A percentile compares a stretch with the other conserved stretches of the same genome.
These are phyloP conservation scores for Auricularia sp. DNA, from an alignment of 768 basidiomycete species.

Conservation along the genomic window DNA sequence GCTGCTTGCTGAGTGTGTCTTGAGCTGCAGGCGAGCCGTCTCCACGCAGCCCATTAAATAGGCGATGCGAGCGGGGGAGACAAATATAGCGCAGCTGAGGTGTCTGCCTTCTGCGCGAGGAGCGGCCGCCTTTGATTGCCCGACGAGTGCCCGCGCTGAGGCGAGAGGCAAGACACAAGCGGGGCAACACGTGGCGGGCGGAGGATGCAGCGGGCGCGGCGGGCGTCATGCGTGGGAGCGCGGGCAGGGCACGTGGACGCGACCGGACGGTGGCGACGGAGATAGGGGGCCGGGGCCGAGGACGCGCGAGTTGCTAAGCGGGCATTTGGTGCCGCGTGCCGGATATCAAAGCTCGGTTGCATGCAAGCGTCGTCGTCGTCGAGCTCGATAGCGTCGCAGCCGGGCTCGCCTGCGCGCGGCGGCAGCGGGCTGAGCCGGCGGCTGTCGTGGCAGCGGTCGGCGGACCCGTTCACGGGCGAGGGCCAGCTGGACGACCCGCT, in stretches of 20 bases:
- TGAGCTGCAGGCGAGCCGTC: not conserved
- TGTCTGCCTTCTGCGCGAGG: not conserved
- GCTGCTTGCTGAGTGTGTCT: not conserved
- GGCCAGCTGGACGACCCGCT: not conserved
- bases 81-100: not conserved
- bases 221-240: not conserved
- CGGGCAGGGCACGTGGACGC: not conserved
- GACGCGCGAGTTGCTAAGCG: too few relatives aligned
- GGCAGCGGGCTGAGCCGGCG: not conserved
- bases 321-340: not conserved
- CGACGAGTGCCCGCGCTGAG: not conserved
- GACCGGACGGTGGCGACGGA: too few relatives aligned
- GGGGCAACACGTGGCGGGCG: not conserved
- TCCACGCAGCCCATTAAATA: not conserved
- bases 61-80: not conserved
- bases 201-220: not conserved
- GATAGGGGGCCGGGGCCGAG: too few relatives aligned
- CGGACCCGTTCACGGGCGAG: not conserved
- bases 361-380: conserved; percentile 3
- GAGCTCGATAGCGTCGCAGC: not conserved
- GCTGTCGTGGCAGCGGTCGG: not conserved
- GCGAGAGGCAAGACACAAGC: not conserved
- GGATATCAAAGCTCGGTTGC: not conserved
- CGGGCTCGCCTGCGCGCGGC: not conserved
- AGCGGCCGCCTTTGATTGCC: not conserved